Conservation (phyloP, 2,329 filamentous ascomycete genomes). For the Colletotrichum sp. region DNA sequence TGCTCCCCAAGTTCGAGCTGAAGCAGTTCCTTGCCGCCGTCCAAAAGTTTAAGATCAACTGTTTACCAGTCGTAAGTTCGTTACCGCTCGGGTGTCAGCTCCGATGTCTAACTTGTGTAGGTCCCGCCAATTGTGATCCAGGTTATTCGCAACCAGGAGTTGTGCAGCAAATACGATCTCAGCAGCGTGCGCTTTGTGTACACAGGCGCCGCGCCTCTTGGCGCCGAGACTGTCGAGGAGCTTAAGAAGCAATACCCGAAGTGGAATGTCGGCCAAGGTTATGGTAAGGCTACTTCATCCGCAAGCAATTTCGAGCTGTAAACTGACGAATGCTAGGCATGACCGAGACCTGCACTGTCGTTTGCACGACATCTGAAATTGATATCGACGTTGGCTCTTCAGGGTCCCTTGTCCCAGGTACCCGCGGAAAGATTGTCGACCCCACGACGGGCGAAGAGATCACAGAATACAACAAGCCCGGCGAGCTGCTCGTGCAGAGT, state of each 20-base stretch:
- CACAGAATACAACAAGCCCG: conserved; percentile 72
- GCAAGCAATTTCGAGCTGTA: not conserved
- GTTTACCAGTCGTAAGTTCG: conserved; percentile 65
- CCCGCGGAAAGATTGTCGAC: conserved; percentile 68
- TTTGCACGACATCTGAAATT: conserved; percentile 58
- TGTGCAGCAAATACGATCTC: conserved; percentile 70
- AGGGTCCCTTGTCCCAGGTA: conserved; percentile 69
- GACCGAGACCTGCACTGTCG: conserved; percentile 76
- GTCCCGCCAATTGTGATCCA: conserved; percentile 81
- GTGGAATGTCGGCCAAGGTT: conserved; percentile 74
- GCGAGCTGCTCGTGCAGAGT: conserved; percentile 80
- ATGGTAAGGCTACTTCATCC: conserved; percentile 53
- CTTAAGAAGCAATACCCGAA: conserved; percentile 65
- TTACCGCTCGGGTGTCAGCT: too few species aligned
- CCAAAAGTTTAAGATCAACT: conserved; percentile 71
- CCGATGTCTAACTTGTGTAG: conserved; percentile 33
- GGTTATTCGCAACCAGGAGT: conserved; percentile 67
- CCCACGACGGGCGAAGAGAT: conserved; percentile 70
- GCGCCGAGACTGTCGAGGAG: conserved; percentile 69
- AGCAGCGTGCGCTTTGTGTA: conserved; percentile 69
- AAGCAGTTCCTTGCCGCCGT: conserved; percentile 67
- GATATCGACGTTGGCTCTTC: conserved; percentile 74
- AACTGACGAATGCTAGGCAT: conserved; percentile 51
- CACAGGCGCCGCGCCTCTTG: conserved; percentile 78
- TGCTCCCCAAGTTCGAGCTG: conserved; percentile 80